Evolutionary conservation across 805 yeast genomes (phyloP).

Genomic region (Yamadazyma endophytica): DNA sequence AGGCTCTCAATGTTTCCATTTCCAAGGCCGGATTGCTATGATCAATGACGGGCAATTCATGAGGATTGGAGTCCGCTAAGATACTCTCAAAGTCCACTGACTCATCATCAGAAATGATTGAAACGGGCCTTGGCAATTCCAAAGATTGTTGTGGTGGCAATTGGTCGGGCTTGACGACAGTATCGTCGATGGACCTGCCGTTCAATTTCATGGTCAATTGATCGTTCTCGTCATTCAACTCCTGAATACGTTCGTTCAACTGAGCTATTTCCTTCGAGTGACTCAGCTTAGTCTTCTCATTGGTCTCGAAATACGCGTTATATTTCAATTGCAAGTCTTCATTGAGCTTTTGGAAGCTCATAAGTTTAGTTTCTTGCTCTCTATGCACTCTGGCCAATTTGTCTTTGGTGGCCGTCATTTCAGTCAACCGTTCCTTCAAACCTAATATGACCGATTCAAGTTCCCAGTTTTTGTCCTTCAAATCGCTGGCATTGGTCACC

Average conservation of each 20-base stretch:
- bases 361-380: conserved; percentile 26
- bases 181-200: background rate
- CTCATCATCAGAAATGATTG: conserved; percentile 28
- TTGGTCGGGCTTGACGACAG: no score
- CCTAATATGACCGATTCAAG: conserved; percentile 50
- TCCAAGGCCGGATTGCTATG: conserved; percentile 48
- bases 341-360: conserved; percentile 38
- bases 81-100: conserved; percentile 31
- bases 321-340: conserved; percentile 45
- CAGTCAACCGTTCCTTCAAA: conserved; percentile 40
- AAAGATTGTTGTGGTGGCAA: background rate
- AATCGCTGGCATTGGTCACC: conserved; percentile 41
- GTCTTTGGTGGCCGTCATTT: conserved; percentile 36
- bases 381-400: conserved; percentile 30
- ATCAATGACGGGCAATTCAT: conserved; percentile 23
- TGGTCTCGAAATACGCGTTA: conserved; percentile 35
- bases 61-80: conserved; percentile 23
- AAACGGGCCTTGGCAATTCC: no score
- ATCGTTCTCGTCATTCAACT: conserved; percentile 68
- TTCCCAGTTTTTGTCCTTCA: conserved; percentile 63
- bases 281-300: conserved; percentile 29
- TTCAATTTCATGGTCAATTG: conserved; percentile 40
- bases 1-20: conserved; percentile 60
- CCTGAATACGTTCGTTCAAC: conserved; percentile 49
- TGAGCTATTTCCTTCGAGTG: conserved; percentile 42